Percentiles rank a stretch among this genome's conserved stretches.
These are phyloP conservation scores for Verticillium klebahnii DNA, from an alignment of 2,329 filamentous ascomycete species.

Conservation along the genomic window DNA sequence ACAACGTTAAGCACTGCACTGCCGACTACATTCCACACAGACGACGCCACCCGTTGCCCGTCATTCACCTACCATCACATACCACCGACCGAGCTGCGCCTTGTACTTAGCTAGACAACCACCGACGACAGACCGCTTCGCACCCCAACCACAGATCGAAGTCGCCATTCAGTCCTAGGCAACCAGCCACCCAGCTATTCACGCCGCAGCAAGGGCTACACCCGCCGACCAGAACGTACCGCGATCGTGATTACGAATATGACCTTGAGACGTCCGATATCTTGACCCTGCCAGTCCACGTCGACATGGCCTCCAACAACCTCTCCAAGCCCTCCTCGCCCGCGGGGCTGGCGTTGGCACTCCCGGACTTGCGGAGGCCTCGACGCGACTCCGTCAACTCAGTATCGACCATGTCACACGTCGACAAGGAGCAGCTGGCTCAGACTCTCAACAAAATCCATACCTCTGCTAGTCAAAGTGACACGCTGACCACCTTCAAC, in stretches of 20 bases:
- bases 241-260: background rate
- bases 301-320: constrained; percentile 23
- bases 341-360: constrained; percentile 23
- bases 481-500: constrained; percentile 86
- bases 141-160: background rate
- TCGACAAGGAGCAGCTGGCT: constrained; percentile 69
- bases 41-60: background rate
- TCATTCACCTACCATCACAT: background rate
- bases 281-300: background rate
- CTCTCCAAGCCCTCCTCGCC: constrained; percentile 23
- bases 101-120: background rate
- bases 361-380: constrained; percentile 19
- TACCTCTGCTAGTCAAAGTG: constrained; percentile 78
- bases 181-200: background rate
- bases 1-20: background rate
- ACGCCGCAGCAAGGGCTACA: background rate
- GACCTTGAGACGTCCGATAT: background rate
- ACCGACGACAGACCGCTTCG: background rate
- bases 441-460: constrained; percentile 84
- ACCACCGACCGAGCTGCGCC: background rate
- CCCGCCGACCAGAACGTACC: background rate
- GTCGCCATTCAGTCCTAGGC: background rate
- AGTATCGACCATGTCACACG: constrained; percentile 30
- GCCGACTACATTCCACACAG: background rate
- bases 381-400: constrained; percentile 36